phyloP scores from a whole-genome alignment of 345 rosid genomes.

The Citrus hindsii region DNA sequence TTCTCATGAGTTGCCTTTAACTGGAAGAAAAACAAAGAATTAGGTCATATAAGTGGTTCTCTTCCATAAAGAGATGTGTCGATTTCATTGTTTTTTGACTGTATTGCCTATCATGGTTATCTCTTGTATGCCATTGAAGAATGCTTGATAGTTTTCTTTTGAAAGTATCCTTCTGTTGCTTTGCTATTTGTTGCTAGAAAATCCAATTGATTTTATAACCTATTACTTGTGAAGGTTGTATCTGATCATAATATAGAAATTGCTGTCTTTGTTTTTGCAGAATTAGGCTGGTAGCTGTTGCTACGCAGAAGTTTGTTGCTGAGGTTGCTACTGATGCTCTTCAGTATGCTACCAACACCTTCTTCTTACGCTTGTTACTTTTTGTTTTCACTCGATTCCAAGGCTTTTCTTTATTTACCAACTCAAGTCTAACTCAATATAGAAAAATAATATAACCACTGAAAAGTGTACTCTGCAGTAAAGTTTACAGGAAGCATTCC shows the following conservation, averaged over 20 bases:
- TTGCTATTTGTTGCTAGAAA: background rate
- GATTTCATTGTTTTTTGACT: background rate
- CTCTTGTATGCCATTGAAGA: background rate
- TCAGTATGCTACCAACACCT: conserved; percentile 44
- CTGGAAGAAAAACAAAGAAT: background rate
- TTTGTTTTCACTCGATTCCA: background rate
- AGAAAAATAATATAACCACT: no score
- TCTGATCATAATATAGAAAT: conserved; percentile 1
- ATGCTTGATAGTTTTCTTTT: background rate
- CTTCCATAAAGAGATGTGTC: background rate
- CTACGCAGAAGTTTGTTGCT: conserved; percentile 91
- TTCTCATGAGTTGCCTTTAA: background rate
- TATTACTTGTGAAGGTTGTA: background rate
- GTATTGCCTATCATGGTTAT: background rate
- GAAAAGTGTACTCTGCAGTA: no score
- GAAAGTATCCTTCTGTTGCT: background rate
- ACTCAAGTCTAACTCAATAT: no score
- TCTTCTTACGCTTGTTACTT: background rate
- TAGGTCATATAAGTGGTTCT: background rate
- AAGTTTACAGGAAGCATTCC: no score
- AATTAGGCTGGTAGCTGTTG: conserved; percentile 86
- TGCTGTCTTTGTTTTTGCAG: conserved; percentile 37
- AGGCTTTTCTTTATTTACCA: background rate
- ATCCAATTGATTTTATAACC: background rate
- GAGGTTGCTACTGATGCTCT: conserved; percentile 94